phyloP scores from a whole-genome alignment of 2,329 filamentous ascomycete genomes.

The Fonsecaea erecta region DNA sequence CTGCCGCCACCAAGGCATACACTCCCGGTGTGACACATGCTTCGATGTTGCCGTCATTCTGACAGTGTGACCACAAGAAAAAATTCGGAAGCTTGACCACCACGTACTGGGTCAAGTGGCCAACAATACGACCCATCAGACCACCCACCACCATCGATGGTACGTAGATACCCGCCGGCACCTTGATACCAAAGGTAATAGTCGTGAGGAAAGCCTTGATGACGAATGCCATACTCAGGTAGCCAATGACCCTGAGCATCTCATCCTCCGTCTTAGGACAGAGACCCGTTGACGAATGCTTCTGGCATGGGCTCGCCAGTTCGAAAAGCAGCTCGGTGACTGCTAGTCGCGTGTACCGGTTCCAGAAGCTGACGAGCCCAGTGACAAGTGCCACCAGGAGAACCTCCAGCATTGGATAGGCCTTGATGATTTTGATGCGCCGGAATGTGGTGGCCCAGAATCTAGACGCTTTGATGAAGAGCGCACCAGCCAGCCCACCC shows the following conservation, averaged over 20 bases:
- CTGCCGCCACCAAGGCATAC: slow-evolving; percentile 91
- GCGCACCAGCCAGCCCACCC: slow-evolving; percentile 80
- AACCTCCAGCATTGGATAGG: slow-evolving; percentile 83
- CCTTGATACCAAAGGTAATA: slow-evolving; percentile 94
- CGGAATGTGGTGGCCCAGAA: slow-evolving; percentile 90
- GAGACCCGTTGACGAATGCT: slow-evolving; percentile 72
- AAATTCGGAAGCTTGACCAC: slow-evolving; percentile 75
- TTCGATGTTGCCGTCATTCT: slow-evolving; percentile 61
- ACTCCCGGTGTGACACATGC: slow-evolving; percentile 95
- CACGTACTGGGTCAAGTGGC: slow-evolving; percentile 81
- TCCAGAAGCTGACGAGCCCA: slow-evolving; percentile 89
- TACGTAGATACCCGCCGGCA: slow-evolving; percentile 95
- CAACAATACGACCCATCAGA: slow-evolving; percentile 83
- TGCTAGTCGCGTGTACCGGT: slow-evolving; percentile 81
- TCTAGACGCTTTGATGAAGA: slow-evolving; percentile 95
- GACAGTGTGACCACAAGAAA: slow-evolving; percentile 75
- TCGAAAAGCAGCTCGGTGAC: slow-evolving; percentile 91
- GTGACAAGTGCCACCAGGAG: slow-evolving; percentile 84
- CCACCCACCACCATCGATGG: slow-evolving; percentile 98
- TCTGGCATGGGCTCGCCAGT: slow-evolving; percentile 83
- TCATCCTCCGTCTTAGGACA: slow-evolving; percentile 72
- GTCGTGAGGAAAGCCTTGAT: slow-evolving; percentile 88
- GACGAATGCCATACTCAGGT: slow-evolving; percentile 76
- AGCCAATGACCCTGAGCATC: slow-evolving; percentile 76
- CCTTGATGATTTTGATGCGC: slow-evolving; percentile 77